Base-by-base conservation (phyloP, 1,139 yeast genomes). In the Geotrichum europaeum region DNA sequence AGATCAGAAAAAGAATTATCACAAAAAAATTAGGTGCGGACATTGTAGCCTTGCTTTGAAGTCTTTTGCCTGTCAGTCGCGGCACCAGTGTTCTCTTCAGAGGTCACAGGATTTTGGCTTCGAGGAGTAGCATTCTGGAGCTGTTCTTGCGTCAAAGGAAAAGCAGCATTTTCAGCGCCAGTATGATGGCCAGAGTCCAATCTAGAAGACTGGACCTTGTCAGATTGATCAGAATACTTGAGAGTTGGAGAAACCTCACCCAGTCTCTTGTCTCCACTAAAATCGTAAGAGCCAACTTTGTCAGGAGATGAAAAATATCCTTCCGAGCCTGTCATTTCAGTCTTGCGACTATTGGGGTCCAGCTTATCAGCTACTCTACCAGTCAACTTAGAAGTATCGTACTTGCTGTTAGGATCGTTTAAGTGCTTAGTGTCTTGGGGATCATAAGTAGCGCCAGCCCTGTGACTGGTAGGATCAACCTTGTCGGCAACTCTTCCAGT, bases 141-240 rank as follows among this genome's bases (percentile, higher is more conserved):
- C 45, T 60, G 61, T 15, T 56, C 58, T 34, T 57, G 57, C 15
- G 61, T 60, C 20, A 57, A 32, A 4, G 62, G 62, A 18, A 57
- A 56, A 43, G 60, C 60, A 20, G 52, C 59, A 28, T 57, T 60
- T 12, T 60, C 62, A 4, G 56, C 56, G 18, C 54, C 58, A 15
- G 61, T 49, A 7, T 60, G 18, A 32, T 36, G 55, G 4, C 55
- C 49, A 24, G 52, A 13, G 43, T 53, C 60, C 7, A 53, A 12
- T 4, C 58, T 24, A 51, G 53, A 30, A 9, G 32, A 18, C 13
- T 55, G 49, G 25, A 51, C 51, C 2, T 36, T 51, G n/a, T 20
- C 49, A 12, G 52, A 24, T 13, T 22, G 32, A 34, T 51, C 51
- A 28, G 56, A 51, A 32, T 51, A 52, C 51, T 51, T 43, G 30